These are phyloP conservation scores for Ogataea polymorpha DNA, from an alignment of 805 yeast genomes.

Conservation along the genomic window DNA sequence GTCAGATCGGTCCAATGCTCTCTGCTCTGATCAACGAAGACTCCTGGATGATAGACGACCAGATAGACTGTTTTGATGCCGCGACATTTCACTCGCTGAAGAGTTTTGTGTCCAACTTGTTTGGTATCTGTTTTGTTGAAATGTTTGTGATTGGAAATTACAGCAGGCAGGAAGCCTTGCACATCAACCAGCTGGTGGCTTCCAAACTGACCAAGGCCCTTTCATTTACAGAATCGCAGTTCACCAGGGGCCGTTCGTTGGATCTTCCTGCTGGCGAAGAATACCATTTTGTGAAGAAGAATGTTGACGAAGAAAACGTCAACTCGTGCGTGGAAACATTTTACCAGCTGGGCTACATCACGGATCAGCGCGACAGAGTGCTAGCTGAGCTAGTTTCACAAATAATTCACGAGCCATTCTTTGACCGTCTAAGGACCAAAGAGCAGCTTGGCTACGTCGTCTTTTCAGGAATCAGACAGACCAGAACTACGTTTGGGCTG, in stretches of 20 bases:
- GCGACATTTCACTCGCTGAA: slow-evolving; percentile 41
- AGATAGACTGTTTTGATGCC: slow-evolving; percentile 46
- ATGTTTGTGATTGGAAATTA: slow-evolving; percentile 77
- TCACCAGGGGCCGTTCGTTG: slow-evolving; percentile 41
- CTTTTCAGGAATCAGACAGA: slow-evolving; percentile 65
- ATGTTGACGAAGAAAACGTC: slow-evolving; percentile 67
- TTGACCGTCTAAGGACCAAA: slow-evolving; percentile 83
- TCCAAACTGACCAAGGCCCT: slow-evolving; percentile 34
- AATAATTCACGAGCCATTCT: slow-evolving; percentile 81
- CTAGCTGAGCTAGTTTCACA: slow-evolving; percentile 66
- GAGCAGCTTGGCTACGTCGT: slow-evolving; percentile 96
- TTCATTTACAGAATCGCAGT: slow-evolving; percentile 42
- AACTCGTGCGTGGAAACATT: slow-evolving; percentile 83
- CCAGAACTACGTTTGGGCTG: slow-evolving; percentile 71
- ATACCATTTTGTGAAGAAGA: slow-evolving; percentile 44
- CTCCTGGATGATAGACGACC: slow-evolving; percentile 63
- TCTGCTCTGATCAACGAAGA: slow-evolving; percentile 68
- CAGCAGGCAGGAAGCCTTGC: slow-evolving; percentile 48
- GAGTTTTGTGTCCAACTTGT: slow-evolving; percentile 49
- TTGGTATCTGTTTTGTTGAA: slow-evolving; percentile 63
- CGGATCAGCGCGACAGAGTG: slow-evolving; percentile 44
- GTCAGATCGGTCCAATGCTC: slow-evolving; percentile 65
- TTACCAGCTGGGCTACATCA: slow-evolving; percentile 58
- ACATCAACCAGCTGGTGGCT: slow-evolving; percentile 43
- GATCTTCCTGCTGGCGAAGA: slow-evolving; percentile 38